Conservation (phyloP, 176 grass and related monocot species). For the Bonia amplexicaulis region DNA sequence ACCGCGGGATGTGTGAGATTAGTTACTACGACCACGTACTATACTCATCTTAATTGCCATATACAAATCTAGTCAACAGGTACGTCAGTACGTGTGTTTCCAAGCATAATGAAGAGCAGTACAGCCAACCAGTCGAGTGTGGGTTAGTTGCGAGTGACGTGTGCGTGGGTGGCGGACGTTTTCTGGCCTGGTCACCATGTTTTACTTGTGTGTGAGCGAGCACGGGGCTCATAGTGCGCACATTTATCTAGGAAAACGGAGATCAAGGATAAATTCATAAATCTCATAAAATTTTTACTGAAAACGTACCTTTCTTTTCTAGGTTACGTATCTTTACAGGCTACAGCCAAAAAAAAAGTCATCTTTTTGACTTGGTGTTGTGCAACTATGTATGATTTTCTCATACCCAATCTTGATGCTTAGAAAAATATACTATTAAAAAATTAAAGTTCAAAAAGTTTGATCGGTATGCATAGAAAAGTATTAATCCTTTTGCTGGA, state of each 20-base stretch:
- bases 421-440: background rate
- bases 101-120: background rate
- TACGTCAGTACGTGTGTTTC: background rate
- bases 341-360: background rate
- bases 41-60: no score
- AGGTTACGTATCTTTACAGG: background rate
- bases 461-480: background rate
- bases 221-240: background rate
- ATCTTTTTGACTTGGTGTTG: background rate
- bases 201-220: background rate
- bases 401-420: background rate
- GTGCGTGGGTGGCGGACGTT: background rate
- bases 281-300: no score
- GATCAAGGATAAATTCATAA: no score
- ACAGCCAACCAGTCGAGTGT: background rate
- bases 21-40: background rate
- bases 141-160: background rate
- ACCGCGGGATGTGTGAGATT: background rate
- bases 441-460: background rate
- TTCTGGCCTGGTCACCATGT: background rate
- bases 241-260: no score
- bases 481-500: background rate
- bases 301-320: background rate
- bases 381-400: background rate
- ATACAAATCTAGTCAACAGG: background rate